Evolutionary conservation across 2,329 filamentous ascomycete species (phyloP).

Genomic region (Penicillium sp.): DNA sequence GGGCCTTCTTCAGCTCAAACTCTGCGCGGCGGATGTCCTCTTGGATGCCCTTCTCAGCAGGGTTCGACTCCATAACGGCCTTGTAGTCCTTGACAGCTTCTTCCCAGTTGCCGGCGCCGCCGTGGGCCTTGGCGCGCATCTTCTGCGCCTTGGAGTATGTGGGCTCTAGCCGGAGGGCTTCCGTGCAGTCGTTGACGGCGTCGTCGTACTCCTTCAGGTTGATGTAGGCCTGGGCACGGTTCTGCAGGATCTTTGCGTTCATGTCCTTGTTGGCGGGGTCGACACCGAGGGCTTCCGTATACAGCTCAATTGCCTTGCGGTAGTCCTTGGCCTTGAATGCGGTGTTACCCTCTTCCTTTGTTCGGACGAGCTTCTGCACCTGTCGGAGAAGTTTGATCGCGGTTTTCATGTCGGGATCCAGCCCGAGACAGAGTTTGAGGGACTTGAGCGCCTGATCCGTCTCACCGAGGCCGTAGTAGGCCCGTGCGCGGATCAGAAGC

Average conservation of each 20-base stretch:
- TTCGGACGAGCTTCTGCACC: conserved; percentile 88
- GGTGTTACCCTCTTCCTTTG: conserved; percentile 90
- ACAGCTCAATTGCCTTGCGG: conserved; percentile 81
- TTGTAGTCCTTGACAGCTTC: conserved; percentile 90
- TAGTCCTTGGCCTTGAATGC: conserved; percentile 87
- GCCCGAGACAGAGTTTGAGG: conserved; percentile 85
- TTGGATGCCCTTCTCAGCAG: conserved; percentile 76
- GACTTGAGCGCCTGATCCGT: conserved; percentile 94
- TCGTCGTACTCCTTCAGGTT: conserved; percentile 79
- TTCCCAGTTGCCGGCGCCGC: conserved; percentile 87
- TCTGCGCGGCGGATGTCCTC: conserved; percentile 91
- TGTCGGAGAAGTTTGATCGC: conserved; percentile 87
- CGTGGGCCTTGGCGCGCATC: conserved; percentile 89
- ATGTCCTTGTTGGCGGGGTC: conserved; percentile 89
- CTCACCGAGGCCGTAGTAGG: conserved; percentile 88
- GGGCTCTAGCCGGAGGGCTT: conserved; percentile 80
- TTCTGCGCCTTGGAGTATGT: conserved; percentile 88
- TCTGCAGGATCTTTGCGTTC: conserved; percentile 93
- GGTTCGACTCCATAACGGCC: conserved; percentile 79
- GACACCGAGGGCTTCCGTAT: conserved; percentile 79
- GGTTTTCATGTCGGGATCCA: conserved; percentile 89
- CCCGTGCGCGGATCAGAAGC: conserved; percentile 83
- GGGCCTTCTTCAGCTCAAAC: conserved; percentile 95
- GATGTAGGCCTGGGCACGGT: conserved; percentile 83
- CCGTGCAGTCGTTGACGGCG: conserved; percentile 84